Conservation (phyloP, 2,329 filamentous ascomycete genomes). For the Trichoderma sp. region DNA sequence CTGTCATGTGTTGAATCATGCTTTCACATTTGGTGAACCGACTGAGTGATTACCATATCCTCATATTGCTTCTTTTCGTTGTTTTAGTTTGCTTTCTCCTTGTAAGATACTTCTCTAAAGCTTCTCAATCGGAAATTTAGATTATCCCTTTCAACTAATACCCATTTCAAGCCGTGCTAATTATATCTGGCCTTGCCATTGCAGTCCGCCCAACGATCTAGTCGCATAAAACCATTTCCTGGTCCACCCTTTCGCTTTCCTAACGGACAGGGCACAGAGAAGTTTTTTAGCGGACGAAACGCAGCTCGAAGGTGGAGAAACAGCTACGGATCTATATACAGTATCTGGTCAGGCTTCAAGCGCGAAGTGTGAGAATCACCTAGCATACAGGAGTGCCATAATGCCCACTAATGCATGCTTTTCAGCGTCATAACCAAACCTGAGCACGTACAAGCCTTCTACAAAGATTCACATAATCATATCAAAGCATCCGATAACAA, state of each 20-base stretch:
- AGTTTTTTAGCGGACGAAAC: constrained; percentile 14
- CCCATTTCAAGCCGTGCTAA: neutral
- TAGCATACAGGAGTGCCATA: neutral
- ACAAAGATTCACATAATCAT: constrained; percentile 18
- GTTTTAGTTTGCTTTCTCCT: neutral
- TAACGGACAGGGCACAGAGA: constrained; percentile 19
- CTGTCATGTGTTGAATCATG: neutral
- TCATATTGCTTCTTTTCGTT: neutral
- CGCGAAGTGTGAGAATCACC: constrained; percentile 16
- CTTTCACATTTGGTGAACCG: neutral
- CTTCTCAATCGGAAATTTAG: neutral
- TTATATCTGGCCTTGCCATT: neutral
- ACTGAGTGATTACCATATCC: neutral
- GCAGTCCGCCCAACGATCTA: neutral
- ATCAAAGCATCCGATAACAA: constrained; percentile 17
- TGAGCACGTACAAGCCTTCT: constrained; percentile 11
- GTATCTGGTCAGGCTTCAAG: constrained; percentile 19
- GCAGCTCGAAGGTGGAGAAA: constrained; percentile 2
- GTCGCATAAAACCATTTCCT: neutral
- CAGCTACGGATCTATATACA: constrained; percentile 4
- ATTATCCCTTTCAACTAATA: too few relatives aligned
- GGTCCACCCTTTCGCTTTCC: constrained; percentile 12
- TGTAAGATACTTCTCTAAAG: neutral
- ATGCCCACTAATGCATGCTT: neutral
- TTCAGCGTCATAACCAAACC: constrained; percentile 13